Percentiles rank a stretch among this genome's conserved stretches.
Conservation (phyloP, 306 rosid genomes). For the Medicago arabica region DNA sequence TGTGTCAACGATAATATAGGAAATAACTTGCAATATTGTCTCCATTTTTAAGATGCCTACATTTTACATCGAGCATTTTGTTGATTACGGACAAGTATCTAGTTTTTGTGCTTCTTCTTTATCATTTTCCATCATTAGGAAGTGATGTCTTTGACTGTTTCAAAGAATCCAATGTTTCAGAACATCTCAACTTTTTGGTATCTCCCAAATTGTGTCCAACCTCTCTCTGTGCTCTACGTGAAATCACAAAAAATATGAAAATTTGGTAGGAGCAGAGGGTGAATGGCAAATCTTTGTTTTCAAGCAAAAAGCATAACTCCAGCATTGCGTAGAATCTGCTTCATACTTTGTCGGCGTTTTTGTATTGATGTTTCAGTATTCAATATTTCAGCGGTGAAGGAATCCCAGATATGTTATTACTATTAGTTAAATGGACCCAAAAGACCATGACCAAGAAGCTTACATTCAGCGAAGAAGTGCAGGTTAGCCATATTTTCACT, state of each 20-base stretch:
- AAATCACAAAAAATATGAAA: too few relatives aligned
- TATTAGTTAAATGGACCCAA: constrained; percentile 87
- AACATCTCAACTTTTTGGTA: constrained; percentile 12
- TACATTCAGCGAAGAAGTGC: constrained; percentile 79
- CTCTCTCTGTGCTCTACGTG: constrained; percentile 6
- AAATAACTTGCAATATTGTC: not conserved
- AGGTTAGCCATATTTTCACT: constrained; percentile 59
- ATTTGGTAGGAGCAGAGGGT: too few relatives aligned
- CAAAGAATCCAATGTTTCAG: constrained; percentile 4
- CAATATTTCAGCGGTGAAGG: constrained; percentile 85
- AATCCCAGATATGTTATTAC: constrained; percentile 75
- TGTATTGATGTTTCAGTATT: constrained; percentile 45
- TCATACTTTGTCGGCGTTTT: not conserved
- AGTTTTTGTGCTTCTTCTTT: constrained; percentile 1
- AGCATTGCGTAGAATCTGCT: not conserved
- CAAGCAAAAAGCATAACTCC: too few relatives aligned
- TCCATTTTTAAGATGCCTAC: not conserved
- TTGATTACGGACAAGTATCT: not conserved
- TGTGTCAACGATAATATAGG: not conserved
- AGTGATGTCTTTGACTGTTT: not conserved
- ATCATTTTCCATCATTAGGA: constrained; percentile 14
- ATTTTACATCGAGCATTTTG: constrained; percentile 11
- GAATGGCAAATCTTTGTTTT: too few relatives aligned
- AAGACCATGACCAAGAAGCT: constrained; percentile 90
- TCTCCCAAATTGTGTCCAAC: constrained; percentile 6